These are phyloP conservation scores for Cercospora citrullina DNA, from an alignment of 2,329 filamentous ascomycete genomes.

Conservation along the genomic window DNA sequence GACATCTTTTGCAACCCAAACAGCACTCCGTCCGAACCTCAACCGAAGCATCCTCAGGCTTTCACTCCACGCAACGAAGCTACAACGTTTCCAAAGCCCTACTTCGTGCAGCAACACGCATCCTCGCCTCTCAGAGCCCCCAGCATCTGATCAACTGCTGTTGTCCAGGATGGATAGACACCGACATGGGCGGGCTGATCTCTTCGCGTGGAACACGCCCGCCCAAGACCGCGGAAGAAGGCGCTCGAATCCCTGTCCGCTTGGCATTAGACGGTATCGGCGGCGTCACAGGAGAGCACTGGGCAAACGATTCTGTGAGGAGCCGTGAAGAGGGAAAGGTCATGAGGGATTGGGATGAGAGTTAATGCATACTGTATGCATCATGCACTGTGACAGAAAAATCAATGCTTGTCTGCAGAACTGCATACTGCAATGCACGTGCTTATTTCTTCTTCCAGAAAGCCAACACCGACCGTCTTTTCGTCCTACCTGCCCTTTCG, in stretches of 20 bases:
- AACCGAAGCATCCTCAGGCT: slow-evolving; percentile 34
- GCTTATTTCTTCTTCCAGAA: background rate
- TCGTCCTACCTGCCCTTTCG: background rate
- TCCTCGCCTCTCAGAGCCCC: slow-evolving; percentile 35
- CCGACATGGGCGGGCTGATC: slow-evolving; percentile 40
- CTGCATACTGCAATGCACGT: background rate
- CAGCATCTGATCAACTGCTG: slow-evolving; percentile 40
- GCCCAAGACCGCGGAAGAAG: slow-evolving; percentile 40
- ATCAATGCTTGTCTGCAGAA: background rate
- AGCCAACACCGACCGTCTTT: background rate
- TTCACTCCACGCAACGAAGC: slow-evolving; percentile 31
- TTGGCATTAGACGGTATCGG: slow-evolving; percentile 41
- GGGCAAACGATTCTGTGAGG: slow-evolving; percentile 40
- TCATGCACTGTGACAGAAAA: background rate
- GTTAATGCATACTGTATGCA: slow-evolving; percentile 6
- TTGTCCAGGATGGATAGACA: slow-evolving; percentile 43
- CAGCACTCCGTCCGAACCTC: slow-evolving; percentile 25
- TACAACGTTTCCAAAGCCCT: slow-evolving; percentile 42
- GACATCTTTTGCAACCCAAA: background rate
- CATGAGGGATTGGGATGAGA: slow-evolving; percentile 34
- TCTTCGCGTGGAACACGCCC: slow-evolving; percentile 29
- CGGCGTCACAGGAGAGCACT: slow-evolving; percentile 40
- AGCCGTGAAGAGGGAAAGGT: slow-evolving; percentile 36
- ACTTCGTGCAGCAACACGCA: slow-evolving; percentile 37
- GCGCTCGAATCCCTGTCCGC: slow-evolving; percentile 39